Base-by-base conservation (phyloP, 2,329 filamentous ascomycete species). In the Pyricularia grisea region DNA sequence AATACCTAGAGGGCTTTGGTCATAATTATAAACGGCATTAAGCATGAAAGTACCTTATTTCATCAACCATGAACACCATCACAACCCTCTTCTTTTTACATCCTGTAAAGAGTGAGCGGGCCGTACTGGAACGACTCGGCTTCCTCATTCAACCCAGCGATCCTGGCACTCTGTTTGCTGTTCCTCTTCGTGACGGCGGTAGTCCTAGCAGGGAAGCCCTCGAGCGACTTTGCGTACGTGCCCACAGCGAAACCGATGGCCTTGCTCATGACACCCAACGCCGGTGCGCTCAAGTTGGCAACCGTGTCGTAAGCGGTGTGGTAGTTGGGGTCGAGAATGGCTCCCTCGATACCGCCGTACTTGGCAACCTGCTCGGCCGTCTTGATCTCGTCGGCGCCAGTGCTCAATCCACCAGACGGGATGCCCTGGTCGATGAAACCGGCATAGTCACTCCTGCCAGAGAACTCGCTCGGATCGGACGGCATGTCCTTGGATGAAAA, bases 361-460 rank as follows among this genome's bases (percentile, higher is more conserved):
- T 86, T 77, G 50, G 78, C 80, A 0, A 81, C 85, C 74, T 91
- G 85, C 60, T 84, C 83, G 33, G 80, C 79, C 0, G 79, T 82
- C 77, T 84, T 86, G 71, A 77, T 73, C 74, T 82, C 85, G 77
- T 87, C 87, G 14, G 76, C 76, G 68, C 81, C 77, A 10, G 89
- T 91, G 73, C 89, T 90, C 70, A 92, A 82, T 14, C 90, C 90
- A 30, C 90, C 90, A 0, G 86, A 84, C 2, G 90, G 87, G 70
- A 91, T 89, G 11, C 87, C 87, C 72, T 84, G 25, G 30, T 85
- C 83, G 71, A 90, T 86, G 79, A 92, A 91, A 2, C 84, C 87
- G 58, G 85, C 87, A 74, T 92, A 91, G 75, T 92, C 90, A 75
- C 86, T 84, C 28, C 88, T 88, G 31, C 86, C 84, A 0, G 86